These are phyloP conservation scores for Alternaria gansuensis DNA, from an alignment of 2,329 filamentous ascomycete genomes.

Conservation along the genomic window DNA sequence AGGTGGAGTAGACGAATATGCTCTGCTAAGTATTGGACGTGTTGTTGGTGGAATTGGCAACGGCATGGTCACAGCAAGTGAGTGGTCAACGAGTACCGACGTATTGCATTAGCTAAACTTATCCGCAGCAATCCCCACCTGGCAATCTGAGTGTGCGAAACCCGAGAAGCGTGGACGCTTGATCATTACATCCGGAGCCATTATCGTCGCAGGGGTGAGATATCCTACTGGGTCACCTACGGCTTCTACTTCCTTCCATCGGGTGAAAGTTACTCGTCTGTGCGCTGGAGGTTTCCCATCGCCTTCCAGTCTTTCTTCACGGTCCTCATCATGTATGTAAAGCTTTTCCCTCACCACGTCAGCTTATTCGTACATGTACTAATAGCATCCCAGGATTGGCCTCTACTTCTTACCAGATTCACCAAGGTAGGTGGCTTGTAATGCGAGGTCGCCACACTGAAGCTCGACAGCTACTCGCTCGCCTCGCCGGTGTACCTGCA, in stretches of 20 bases:
- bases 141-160: constrained; percentile 41
- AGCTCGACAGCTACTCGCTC: constrained; percentile 27
- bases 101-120: constrained; percentile 24
- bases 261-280: constrained; percentile 12
- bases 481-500: constrained; percentile 16
- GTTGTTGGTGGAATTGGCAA: constrained; percentile 44
- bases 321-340: constrained; percentile 17
- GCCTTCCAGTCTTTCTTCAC: constrained; percentile 22
- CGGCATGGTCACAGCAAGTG: constrained; percentile 61
- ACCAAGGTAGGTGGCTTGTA: constrained; percentile 60
- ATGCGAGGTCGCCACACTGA: constrained; percentile 57
- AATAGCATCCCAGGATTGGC: constrained; percentile 11
- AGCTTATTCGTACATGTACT: background rate
- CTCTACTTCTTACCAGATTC: constrained; percentile 40
- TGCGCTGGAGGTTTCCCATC: constrained; percentile 51
- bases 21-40: constrained; percentile 48
- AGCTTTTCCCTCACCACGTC: rapidly evolving
- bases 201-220: constrained; percentile 50
- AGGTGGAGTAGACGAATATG: constrained; percentile 66
- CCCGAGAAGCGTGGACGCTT: constrained; percentile 45
- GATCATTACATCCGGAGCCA: constrained; percentile 52
- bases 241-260: constrained; percentile 38
- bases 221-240: constrained; percentile 50
- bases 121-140: constrained; percentile 18
- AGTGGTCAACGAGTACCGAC: constrained; percentile 22